A percentile compares a stretch with the other conserved stretches of the same genome.
Evolutionary conservation across 2,329 filamentous ascomycete species (phyloP).

Genomic region (Didymosphaeria variabile): DNA sequence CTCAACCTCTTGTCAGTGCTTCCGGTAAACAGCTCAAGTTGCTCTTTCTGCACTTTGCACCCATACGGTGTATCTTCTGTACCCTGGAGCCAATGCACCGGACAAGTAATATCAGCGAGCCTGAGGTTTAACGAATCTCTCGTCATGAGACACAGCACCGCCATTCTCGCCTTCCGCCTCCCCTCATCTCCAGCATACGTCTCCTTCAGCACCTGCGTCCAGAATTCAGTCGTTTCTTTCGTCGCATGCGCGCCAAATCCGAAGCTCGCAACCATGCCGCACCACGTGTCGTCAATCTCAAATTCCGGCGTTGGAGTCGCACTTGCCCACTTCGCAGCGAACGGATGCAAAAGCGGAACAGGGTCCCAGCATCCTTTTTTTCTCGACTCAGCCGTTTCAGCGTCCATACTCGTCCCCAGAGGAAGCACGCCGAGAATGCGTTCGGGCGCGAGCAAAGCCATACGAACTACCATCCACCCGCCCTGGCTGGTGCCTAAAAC

Average conservation of each 20-base stretch:
- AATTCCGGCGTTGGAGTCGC: conserved; percentile 54
- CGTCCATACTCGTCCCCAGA: conserved; percentile 62
- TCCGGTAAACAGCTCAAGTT: conserved; percentile 59
- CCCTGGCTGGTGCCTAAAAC: conserved; percentile 63
- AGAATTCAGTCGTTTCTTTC: conserved; percentile 52
- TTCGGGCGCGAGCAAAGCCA: conserved; percentile 60
- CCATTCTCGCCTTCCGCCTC: conserved; percentile 57
- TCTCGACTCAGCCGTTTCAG: conserved; percentile 56
- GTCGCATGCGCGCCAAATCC: conserved; percentile 57
- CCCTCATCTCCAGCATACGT: conserved; percentile 62
- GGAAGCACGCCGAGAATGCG: conserved; percentile 62
- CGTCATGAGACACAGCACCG: conserved; percentile 59
- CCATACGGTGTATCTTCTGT: conserved; percentile 54
- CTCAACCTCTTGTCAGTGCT: conserved; percentile 55
- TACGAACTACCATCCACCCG: conserved; percentile 61
- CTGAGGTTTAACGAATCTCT: conserved; percentile 59
- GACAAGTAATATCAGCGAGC: conserved; percentile 59
- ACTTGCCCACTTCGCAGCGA: conserved; percentile 54
- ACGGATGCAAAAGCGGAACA: conserved; percentile 41
- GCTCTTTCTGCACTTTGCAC: conserved; percentile 54
- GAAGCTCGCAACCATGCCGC: conserved; percentile 56
- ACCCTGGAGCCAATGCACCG: conserved; percentile 62
- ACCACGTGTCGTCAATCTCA: conserved; percentile 52
- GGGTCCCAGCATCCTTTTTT: conserved; percentile 61
- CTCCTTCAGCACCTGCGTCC: conserved; percentile 54